Evolutionary conservation across 352 stramenopile genomes (phyloP).

Genomic region (Globisporangium orthogonon): DNA sequence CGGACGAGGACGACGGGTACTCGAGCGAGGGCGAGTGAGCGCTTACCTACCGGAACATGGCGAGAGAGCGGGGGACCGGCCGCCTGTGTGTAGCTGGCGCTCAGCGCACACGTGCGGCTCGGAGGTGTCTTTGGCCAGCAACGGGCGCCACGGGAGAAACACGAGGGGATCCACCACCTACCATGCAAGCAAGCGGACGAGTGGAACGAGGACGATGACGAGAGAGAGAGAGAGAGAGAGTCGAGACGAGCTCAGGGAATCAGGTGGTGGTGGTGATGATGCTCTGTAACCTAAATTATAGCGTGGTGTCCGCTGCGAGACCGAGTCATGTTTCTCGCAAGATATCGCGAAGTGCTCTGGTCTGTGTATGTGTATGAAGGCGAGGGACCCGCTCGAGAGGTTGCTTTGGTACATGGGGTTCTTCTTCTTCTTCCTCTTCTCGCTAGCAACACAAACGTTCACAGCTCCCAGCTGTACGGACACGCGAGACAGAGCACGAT

Average conservation of each 20-base stretch:
- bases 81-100: too few species aligned
- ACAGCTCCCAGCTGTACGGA: constrained; percentile 77
- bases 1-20: constrained; percentile 22
- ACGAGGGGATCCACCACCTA: too few species aligned
- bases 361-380: not conserved
- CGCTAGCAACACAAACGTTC: constrained; percentile 7
- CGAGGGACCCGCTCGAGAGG: not conserved
- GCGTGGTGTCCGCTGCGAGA: constrained; percentile 5
- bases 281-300: constrained; percentile 14
- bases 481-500: constrained; percentile 76
- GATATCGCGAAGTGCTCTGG: not conserved
- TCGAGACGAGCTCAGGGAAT: too few species aligned
- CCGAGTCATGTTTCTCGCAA: too few species aligned
- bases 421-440: not conserved
- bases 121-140: too few species aligned
- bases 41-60: not conserved
- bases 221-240: not conserved
- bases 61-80: not conserved
- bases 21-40: constrained; percentile 28
- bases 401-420: not conserved
- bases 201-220: not conserved
- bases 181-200: not conserved
- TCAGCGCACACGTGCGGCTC: too few species aligned
- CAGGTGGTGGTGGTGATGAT: constrained; percentile 4
- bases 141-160: too few species aligned